Evolutionary conservation across 2,329 filamentous ascomycete genomes (phyloP).

Genomic region (Alternaria consortialis): DNA sequence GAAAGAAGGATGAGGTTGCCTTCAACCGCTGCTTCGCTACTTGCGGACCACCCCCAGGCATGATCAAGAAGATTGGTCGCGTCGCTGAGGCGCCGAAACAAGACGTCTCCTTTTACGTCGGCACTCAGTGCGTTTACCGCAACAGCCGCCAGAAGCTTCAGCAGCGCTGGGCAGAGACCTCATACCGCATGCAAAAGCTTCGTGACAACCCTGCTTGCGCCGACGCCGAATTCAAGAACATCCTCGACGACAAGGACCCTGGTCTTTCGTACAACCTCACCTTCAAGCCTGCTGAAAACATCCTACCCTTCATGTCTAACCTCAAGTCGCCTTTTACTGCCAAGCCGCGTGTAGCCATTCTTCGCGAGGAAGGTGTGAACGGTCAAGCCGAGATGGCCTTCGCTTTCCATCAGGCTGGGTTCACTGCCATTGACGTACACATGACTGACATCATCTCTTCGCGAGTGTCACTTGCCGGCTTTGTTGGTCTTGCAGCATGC

Average conservation of each 20-base stretch:
- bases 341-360: slow-evolving; percentile 84
- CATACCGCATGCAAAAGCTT: slow-evolving; percentile 87
- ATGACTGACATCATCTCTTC: slow-evolving; percentile 91
- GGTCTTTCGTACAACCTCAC: slow-evolving; percentile 85
- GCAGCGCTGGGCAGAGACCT: slow-evolving; percentile 87
- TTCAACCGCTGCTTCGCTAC: slow-evolving; percentile 93
- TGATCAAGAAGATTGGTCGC: slow-evolving; percentile 85
- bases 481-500: slow-evolving; percentile 90
- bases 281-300: slow-evolving; percentile 80
- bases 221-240: slow-evolving; percentile 79
- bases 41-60: slow-evolving; percentile 80
- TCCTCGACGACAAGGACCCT: slow-evolving; percentile 78
- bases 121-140: slow-evolving; percentile 72
- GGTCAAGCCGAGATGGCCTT: slow-evolving; percentile 98
- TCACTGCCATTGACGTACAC: slow-evolving; percentile 91
- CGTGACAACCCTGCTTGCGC: slow-evolving; percentile 89
- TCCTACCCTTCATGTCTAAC: slow-evolving; percentile 72
- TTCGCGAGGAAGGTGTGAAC: slow-evolving; percentile 95
- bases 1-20: slow-evolving; percentile 80
- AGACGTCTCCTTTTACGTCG: slow-evolving; percentile 77
- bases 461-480: slow-evolving; percentile 80
- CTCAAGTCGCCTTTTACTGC: slow-evolving; percentile 68
- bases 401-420: slow-evolving; percentile 89
- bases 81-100: slow-evolving; percentile 76
- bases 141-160: slow-evolving; percentile 78